Conservation (phyloP, 495 filamentous ascomycete species). For the Aspergillus panamensis region DNA sequence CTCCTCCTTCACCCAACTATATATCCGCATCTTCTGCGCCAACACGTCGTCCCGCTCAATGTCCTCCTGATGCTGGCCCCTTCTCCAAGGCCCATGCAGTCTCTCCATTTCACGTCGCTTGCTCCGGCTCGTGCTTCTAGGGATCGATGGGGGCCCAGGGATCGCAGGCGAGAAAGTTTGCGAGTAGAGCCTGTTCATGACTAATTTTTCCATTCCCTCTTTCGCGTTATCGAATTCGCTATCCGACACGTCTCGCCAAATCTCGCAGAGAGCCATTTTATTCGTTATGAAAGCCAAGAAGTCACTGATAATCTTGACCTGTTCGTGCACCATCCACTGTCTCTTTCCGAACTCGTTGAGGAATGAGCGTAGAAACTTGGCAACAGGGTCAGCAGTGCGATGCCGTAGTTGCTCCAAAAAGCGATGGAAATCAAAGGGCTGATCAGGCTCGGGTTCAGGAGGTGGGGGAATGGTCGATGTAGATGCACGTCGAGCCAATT, state of each 20-base stretch:
- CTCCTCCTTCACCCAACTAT: slow-evolving; percentile 89
- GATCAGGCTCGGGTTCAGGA: slow-evolving; percentile 82
- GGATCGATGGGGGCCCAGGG: slow-evolving; percentile 69
- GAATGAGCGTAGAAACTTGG: slow-evolving; percentile 92
- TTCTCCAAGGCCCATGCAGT: slow-evolving; percentile 72
- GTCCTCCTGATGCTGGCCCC: slow-evolving; percentile 97
- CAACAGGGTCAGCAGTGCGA: slow-evolving; percentile 93
- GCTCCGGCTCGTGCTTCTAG: slow-evolving; percentile 57
- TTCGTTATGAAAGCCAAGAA: slow-evolving; percentile 97
- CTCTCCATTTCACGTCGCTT: slow-evolving; percentile 66
- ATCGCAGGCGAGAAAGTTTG: slow-evolving; percentile 97
- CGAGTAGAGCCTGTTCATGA: slow-evolving; percentile 96
- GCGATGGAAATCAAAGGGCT: slow-evolving; percentile 96
- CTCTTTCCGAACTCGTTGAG: slow-evolving; percentile 92
- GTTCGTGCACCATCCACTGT: slow-evolving; percentile 99
- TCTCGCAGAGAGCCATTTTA: slow-evolving; percentile 97
- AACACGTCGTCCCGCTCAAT: slow-evolving; percentile 94
- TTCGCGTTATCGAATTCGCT: slow-evolving; percentile 97
- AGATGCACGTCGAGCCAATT: slow-evolving; percentile 45
- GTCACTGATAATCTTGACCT: slow-evolving; percentile 97
- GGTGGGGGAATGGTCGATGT: slow-evolving; percentile 58
- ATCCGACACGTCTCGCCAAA: slow-evolving; percentile 94
- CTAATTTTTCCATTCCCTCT: slow-evolving; percentile 99
- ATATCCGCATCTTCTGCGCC: slow-evolving; percentile 93
- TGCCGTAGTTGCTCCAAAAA: slow-evolving; percentile 95